Percentiles rank a stretch among this genome's conserved stretches.
Conservation (phyloP, 768 basidiomycete genomes). For the Leccinum subtestaceum region DNA sequence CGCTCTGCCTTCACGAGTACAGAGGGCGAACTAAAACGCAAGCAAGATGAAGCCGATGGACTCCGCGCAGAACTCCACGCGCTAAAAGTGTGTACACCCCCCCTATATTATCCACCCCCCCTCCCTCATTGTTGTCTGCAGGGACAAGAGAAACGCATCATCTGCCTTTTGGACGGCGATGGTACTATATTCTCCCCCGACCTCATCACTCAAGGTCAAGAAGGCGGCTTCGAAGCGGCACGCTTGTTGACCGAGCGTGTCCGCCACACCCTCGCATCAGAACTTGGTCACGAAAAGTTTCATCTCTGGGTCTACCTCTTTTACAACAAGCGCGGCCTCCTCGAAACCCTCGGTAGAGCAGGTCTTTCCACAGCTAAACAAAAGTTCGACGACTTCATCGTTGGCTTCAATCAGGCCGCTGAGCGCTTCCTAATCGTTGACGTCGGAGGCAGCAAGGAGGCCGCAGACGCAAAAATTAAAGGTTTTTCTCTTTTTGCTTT, state of each 20-base stretch:
- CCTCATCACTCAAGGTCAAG: slow-evolving; percentile 51
- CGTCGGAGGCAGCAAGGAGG: slow-evolving; percentile 70
- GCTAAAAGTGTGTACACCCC: slow-evolving; percentile 21
- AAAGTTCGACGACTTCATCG: slow-evolving; percentile 61
- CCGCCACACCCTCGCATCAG: slow-evolving; percentile 22
- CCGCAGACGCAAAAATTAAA: slow-evolving; percentile 74
- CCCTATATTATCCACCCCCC: background rate
- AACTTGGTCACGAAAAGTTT: slow-evolving; percentile 26
- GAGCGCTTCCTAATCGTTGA: slow-evolving; percentile 69
- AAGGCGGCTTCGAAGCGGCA: slow-evolving; percentile 58
- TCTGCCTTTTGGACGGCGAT: slow-evolving; percentile 63
- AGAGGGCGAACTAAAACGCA: slow-evolving; percentile 20
- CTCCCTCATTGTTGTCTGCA: slow-evolving; percentile 1
- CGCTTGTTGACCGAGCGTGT: slow-evolving; percentile 39
- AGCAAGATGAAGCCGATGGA: slow-evolving; percentile 3
- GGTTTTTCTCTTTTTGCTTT: slow-evolving; percentile 35
- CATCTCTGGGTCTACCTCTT: slow-evolving; percentile 65
- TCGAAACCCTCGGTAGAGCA: slow-evolving; percentile 44
- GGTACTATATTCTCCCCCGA: slow-evolving; percentile 54
- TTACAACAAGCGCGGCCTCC: slow-evolving; percentile 59
- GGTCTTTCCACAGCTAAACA: slow-evolving; percentile 34
- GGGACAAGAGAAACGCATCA: slow-evolving; percentile 35
- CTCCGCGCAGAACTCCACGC: slow-evolving; percentile 28
- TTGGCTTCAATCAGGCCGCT: slow-evolving; percentile 68
- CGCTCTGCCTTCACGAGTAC: slow-evolving; percentile 26